Evolutionary conservation across 768 basidiomycete genomes (phyloP).

Genomic region (Coprinopsis cinerea): DNA sequence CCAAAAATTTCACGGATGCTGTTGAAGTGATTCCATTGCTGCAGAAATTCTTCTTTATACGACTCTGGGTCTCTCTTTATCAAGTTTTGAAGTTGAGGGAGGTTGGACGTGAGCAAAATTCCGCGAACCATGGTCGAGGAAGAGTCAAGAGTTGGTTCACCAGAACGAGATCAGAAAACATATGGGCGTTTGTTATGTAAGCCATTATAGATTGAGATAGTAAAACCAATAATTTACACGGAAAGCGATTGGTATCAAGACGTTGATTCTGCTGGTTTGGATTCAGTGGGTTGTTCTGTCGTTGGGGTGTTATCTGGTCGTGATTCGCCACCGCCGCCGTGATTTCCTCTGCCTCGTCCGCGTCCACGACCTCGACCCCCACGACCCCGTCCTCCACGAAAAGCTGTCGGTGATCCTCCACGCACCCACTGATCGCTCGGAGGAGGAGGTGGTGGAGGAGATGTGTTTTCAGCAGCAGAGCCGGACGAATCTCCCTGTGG

Average conservation of each 20-base stretch:
- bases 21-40: conserved; percentile 95
- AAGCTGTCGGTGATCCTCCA: conserved; percentile 5
- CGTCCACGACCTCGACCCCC: conserved; percentile 10
- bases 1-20: conserved; percentile 82
- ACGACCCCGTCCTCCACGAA: conserved; percentile 12
- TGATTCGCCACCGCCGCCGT: not conserved
- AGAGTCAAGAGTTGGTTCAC: not conserved
- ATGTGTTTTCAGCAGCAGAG: not conserved
- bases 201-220: not conserved
- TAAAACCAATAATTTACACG: not conserved
- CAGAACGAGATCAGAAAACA: conserved; percentile 6
- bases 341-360: conserved; percentile 16
- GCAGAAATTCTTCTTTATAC: conserved; percentile 93
- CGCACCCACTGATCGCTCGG: conserved; percentile 7
- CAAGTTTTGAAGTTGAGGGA: conserved; percentile 93
- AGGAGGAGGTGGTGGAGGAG: not conserved
- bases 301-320: not conserved
- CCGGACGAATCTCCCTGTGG: not conserved
- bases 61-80: conserved; percentile 89
- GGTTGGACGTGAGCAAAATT: conserved; percentile 76
- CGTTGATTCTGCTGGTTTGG: not conserved
- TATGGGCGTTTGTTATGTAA: conserved; percentile 5
- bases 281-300: not conserved
- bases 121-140: conserved; percentile 45
- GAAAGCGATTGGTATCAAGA: not conserved